A percentile compares a stretch with the other conserved stretches of the same genome.
These are phyloP conservation scores for Suillus variegatus DNA, from an alignment of 768 basidiomycete genomes.

Conservation along the genomic window DNA sequence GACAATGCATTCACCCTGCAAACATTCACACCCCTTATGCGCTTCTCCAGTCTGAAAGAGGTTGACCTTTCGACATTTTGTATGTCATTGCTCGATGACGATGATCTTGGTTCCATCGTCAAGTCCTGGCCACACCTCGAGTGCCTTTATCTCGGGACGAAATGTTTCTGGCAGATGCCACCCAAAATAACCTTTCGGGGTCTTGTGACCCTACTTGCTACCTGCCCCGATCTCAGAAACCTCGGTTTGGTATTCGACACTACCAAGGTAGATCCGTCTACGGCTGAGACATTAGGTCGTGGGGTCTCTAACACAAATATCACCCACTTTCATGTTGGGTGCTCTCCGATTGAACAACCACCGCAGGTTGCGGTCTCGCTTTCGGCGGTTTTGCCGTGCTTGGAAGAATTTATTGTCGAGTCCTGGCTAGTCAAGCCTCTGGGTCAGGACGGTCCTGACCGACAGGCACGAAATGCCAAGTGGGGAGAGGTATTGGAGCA, in stretches of 20 bases:
- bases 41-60: neutral
- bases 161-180: neutral
- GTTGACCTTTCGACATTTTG: neutral
- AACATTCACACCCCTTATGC: neutral
- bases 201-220: neutral
- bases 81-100: neutral
- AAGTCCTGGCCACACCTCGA: neutral
- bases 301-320: neutral
- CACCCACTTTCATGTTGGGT: neutral
- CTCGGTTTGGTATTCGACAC: conserved; percentile 5
- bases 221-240: neutral
- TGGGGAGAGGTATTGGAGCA: neutral
- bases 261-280: neutral
- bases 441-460: neutral
- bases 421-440: neutral
- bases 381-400: neutral
- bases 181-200: neutral
- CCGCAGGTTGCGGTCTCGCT: neutral
- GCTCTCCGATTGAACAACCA: neutral
- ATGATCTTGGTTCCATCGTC: neutral
- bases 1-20: neutral
- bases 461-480: neutral
- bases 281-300: neutral
- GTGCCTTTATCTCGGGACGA: neutral
- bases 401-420: neutral